phyloP scores from a whole-genome alignment of 2,329 filamentous ascomycete genomes.

The Nothopassalora personata region DNA sequence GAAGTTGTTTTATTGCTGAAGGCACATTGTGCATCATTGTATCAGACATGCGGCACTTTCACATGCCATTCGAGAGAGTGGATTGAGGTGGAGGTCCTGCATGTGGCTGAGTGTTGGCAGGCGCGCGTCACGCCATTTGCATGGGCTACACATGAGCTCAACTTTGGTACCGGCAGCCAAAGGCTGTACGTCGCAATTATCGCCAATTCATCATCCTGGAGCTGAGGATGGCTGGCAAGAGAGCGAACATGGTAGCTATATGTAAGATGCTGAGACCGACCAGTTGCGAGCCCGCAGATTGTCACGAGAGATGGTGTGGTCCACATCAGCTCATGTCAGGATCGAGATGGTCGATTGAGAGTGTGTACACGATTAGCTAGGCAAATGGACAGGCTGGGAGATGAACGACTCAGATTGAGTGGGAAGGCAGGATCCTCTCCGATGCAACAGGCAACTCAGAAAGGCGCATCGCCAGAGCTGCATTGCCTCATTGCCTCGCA shows the following conservation, averaged over 20 bases:
- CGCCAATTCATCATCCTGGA: neutral
- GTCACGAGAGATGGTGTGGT: neutral
- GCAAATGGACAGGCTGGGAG: neutral
- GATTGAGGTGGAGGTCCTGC: neutral
- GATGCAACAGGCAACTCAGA: neutral
- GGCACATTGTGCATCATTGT: neutral
- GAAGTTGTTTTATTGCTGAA: neutral
- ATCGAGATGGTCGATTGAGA: neutral
- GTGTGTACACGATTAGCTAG: neutral
- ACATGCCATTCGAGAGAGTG: neutral
- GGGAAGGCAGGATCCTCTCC: neutral
- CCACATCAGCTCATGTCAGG: neutral
- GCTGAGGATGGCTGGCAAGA: neutral
- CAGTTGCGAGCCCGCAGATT: neutral
- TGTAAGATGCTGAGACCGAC: neutral
- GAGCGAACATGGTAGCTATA: neutral
- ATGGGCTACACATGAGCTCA: neutral
- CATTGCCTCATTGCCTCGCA: neutral
- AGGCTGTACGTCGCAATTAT: neutral
- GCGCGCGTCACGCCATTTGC: constrained; percentile 5
- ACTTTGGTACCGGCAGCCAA: neutral
- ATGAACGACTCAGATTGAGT: neutral
- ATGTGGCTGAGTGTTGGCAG: constrained; percentile 2
- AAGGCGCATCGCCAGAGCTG: neutral
- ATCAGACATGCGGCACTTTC: neutral